Percentiles rank a stretch among this genome's conserved stretches.
Evolutionary conservation across 2,329 filamentous ascomycete species (phyloP).

Genomic region (Ascocoryne sarcoides): DNA sequence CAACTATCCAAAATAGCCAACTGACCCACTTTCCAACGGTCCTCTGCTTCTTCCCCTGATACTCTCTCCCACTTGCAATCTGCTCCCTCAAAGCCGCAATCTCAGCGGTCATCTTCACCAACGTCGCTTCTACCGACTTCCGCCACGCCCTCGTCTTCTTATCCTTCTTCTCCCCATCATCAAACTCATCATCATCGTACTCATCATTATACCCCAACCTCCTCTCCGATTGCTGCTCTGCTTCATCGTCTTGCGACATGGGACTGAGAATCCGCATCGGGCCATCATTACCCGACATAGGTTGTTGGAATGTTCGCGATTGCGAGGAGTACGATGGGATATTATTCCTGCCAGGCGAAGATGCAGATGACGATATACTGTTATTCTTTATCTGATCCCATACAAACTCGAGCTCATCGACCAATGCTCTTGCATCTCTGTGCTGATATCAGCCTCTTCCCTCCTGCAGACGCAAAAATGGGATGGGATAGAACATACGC

Average conservation of each 20-base stretch:
- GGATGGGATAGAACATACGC: constrained; percentile 40
- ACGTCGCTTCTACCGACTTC: constrained; percentile 70
- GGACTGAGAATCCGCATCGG: constrained; percentile 69
- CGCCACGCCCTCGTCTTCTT: constrained; percentile 57
- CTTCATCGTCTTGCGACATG: constrained; percentile 75
- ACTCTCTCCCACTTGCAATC: constrained; percentile 67
- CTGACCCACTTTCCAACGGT: constrained; percentile 61
- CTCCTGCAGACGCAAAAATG: background rate
- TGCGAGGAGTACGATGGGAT: constrained; percentile 13
- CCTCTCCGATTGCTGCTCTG: constrained; percentile 43
- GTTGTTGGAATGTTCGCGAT: constrained; percentile 36
- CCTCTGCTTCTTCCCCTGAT: constrained; percentile 55
- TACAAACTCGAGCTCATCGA: constrained; percentile 94
- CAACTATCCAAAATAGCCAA: constrained; percentile 58
- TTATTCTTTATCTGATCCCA: constrained; percentile 98
- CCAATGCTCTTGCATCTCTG: constrained; percentile 76
- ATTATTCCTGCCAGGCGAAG: constrained; percentile 39
- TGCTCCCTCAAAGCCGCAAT: constrained; percentile 88
- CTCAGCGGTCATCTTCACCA: constrained; percentile 86
- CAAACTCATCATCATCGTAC: constrained; percentile 34
- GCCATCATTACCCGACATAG: constrained; percentile 40
- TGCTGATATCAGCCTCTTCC: constrained; percentile 10
- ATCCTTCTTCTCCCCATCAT: constrained; percentile 31
- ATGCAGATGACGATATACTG: constrained; percentile 53
- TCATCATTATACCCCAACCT: constrained; percentile 34